phyloP scores from a whole-genome alignment of 1,284 basidiomycete species.

The Leccinum huronense region DNA sequence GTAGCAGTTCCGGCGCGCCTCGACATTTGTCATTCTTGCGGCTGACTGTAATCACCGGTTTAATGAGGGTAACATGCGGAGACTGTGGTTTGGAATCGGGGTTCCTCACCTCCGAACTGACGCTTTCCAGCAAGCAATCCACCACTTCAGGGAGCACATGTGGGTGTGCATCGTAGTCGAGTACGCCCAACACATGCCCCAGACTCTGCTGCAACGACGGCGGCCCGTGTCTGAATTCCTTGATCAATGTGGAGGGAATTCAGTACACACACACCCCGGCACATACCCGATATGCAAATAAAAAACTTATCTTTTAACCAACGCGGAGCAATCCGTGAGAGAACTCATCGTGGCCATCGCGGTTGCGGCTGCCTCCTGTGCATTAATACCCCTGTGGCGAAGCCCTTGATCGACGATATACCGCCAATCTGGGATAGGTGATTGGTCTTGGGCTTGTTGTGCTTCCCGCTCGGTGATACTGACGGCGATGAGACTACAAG shows the following conservation, averaged over 20 bases:
- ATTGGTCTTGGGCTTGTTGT: conserved; percentile 35
- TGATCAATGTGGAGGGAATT: conserved; percentile 55
- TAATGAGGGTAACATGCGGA: conserved; percentile 24
- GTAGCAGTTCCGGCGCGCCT: conserved; percentile 71
- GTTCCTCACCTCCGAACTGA: conserved; percentile 51
- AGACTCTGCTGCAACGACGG: conserved; percentile 73
- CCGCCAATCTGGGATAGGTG: conserved; percentile 59
- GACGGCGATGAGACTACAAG: conserved; percentile 71
- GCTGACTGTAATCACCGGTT: conserved; percentile 40
- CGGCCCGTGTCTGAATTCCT: conserved; percentile 57
- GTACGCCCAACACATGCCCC: conserved; percentile 69
- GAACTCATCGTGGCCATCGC: conserved; percentile 67
- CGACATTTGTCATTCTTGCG: conserved; percentile 50
- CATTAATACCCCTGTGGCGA: conserved; percentile 61
- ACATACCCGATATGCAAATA: conserved; percentile 12
- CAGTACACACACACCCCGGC: conserved; percentile 20
- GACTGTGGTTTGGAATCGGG: conserved; percentile 21
- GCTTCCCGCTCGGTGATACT: conserved; percentile 61
- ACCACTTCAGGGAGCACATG: conserved; percentile 54
- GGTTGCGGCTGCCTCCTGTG: conserved; percentile 73
- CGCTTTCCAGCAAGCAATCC: conserved; percentile 58
- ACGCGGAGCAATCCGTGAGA: conserved; percentile 59
- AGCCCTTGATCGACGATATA: conserved; percentile 71
- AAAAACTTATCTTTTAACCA: conserved; percentile 66
- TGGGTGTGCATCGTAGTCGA: conserved; percentile 62